Evolutionary conservation across 352 stramenopile species (phyloP).

Genomic region (Pythium aristosporum): DNA sequence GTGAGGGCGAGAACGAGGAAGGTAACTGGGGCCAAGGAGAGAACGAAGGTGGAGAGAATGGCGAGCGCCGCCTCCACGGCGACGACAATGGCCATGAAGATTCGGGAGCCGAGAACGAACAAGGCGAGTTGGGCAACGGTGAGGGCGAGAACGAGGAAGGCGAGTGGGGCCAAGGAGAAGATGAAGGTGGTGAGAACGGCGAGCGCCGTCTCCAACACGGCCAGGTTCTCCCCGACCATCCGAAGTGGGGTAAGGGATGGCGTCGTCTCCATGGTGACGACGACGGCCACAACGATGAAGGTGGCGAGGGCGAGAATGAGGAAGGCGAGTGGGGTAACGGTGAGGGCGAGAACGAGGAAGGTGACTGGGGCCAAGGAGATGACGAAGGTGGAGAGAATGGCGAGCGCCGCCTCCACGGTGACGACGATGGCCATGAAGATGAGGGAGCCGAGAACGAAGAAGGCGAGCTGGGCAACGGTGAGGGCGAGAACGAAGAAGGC

Average conservation of each 20-base stretch:
- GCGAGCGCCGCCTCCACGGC: neutral
- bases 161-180: neutral
- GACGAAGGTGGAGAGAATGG: too few species aligned
- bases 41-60: neutral
- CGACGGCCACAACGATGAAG: neutral
- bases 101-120: too few species aligned
- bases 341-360: neutral
- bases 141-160: neutral
- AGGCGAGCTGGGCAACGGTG: neutral
- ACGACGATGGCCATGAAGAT: neutral
- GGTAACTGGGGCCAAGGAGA: neutral
- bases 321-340: neutral
- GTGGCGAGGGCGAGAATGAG: neutral
- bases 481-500: neutral
- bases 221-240: too few species aligned
- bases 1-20: neutral
- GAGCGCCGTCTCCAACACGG: too few species aligned
- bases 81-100: neutral
- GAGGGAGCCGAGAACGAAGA: neutral
- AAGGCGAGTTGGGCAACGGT: neutral
- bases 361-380: neutral
- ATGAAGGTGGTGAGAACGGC: neutral
- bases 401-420: too few species aligned
- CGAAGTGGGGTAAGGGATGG: too few species aligned
- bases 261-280: neutral